These are phyloP conservation scores for Catharanthus roseus DNA, from an alignment of 257 asterid species.

Conservation along the genomic window DNA sequence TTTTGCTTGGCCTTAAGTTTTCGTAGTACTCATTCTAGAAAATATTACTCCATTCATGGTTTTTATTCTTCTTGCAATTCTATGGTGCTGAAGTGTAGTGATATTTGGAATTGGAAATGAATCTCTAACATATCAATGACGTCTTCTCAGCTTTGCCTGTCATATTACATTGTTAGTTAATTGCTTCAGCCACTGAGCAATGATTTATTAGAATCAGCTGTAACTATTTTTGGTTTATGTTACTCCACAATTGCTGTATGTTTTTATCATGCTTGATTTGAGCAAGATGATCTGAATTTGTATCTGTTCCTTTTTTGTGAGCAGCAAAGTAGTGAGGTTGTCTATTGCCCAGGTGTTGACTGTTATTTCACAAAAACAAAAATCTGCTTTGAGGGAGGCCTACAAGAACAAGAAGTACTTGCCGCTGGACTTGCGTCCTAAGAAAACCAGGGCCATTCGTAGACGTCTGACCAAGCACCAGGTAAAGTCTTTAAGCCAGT, in stretches of 20 bases:
- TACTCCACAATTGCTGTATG: neutral
- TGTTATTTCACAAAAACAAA: constrained; percentile 32
- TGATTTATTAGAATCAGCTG: neutral
- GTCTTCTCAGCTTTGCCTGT: neutral
- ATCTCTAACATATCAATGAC: too few species aligned
- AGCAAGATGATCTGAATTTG: too few species aligned
- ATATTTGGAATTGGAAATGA: too few species aligned
- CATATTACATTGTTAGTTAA: too few species aligned
- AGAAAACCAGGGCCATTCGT: constrained; percentile 37
- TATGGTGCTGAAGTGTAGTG: too few species aligned
- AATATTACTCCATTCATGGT: too few species aligned
- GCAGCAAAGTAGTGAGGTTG: constrained; percentile 37
- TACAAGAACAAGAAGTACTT: constrained; percentile 36
- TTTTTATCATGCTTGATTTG: too few species aligned
- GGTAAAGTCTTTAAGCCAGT: constrained; percentile 11
- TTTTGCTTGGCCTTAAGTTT: neutral
- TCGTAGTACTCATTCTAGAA: too few species aligned
- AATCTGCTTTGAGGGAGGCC: constrained; percentile 31
- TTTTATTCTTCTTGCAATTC: too few species aligned
- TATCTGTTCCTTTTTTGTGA: constrained; percentile 7
- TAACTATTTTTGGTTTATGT: too few species aligned
- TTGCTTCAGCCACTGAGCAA: neutral
- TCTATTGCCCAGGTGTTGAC: constrained; percentile 41
- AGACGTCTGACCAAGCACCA: constrained; percentile 35
- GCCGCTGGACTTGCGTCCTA: constrained; percentile 38